Conservation (phyloP, 2,329 filamentous ascomycete genomes). For the Aureobasidium lini region DNA sequence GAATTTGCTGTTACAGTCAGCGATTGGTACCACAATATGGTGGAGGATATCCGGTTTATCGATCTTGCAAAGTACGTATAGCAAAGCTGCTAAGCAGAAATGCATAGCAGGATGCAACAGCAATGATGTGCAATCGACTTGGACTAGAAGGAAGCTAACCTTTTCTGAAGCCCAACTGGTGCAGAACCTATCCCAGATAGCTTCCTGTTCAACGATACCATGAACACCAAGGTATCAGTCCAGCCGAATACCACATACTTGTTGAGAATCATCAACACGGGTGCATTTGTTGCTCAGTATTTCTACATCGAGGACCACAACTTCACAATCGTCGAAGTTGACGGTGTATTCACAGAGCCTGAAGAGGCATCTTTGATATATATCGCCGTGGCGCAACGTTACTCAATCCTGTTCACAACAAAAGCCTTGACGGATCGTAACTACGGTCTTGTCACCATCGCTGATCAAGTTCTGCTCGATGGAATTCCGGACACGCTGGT, state of each 20-base stretch:
- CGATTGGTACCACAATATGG: constrained; percentile 65
- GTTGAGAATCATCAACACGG: constrained; percentile 62
- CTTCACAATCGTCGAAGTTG: constrained; percentile 60
- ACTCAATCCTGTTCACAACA: constrained; percentile 57
- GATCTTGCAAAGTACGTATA: constrained; percentile 35
- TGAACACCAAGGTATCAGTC: constrained; percentile 37
- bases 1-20: constrained; percentile 62
- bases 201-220: constrained; percentile 57
- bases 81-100: too few relatives aligned
- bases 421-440: constrained; percentile 47
- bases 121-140: too few relatives aligned
- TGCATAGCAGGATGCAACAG: too few relatives aligned
- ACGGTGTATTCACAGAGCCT: constrained; percentile 60
- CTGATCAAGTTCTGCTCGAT: constrained; percentile 51
- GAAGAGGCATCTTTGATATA: constrained; percentile 53
- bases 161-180: not conserved
- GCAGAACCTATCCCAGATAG: constrained; percentile 61
- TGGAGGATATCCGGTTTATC: constrained; percentile 40
- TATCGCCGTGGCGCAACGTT: constrained; percentile 63
- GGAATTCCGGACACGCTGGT: constrained; percentile 59
- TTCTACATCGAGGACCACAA: constrained; percentile 61
- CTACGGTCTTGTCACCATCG: constrained; percentile 50
- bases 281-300: constrained; percentile 59
- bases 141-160: not conserved
- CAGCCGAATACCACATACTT: constrained; percentile 53